phyloP scores from a whole-genome alignment of 257 asterid species.

The Petunia axillaris region DNA sequence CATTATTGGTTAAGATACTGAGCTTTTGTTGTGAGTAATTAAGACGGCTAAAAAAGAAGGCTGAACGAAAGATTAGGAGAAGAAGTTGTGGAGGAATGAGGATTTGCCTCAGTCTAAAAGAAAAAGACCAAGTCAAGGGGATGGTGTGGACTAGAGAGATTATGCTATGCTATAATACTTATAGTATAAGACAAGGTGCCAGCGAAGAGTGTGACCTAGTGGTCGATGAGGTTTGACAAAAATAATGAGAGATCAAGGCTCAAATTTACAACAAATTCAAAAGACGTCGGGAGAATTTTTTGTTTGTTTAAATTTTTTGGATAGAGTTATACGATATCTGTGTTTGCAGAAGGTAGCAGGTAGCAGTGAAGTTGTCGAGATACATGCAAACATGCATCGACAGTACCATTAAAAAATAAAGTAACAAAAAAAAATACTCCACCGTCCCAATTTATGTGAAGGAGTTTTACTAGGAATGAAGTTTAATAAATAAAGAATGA shows the following conservation, averaged over 20 bases:
- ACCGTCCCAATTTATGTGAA: too few relatives aligned
- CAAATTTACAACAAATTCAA: neutral
- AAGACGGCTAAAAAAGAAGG: neutral
- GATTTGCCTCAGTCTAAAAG: slow-evolving; percentile 32
- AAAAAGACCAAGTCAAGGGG: slow-evolving; percentile 30
- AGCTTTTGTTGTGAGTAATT: neutral
- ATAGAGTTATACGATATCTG: neutral
- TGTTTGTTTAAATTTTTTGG: neutral
- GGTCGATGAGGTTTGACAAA: neutral
- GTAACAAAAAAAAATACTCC: too few relatives aligned
- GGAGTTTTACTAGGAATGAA: too few relatives aligned
- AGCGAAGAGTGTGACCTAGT: neutral
- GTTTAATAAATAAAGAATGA: too few relatives aligned
- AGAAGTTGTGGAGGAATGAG: slow-evolving; percentile 2
- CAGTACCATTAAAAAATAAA: too few relatives aligned
- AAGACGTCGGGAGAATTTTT: neutral
- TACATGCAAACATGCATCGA: too few relatives aligned
- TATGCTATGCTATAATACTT: neutral
- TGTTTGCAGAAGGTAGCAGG: too few relatives aligned
- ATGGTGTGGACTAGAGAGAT: slow-evolving; percentile 42
- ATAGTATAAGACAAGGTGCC: neutral
- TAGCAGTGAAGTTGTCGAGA: too few relatives aligned
- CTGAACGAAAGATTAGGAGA: neutral
- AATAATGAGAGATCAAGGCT: rapidly evolving
- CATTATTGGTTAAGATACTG: slow-evolving; percentile 33